Evolutionary conservation across 2,329 filamentous ascomycete species (phyloP), one percentile per base, ranked within the genome.

Genomic region (Sporothrix euskadiensis): DNA sequence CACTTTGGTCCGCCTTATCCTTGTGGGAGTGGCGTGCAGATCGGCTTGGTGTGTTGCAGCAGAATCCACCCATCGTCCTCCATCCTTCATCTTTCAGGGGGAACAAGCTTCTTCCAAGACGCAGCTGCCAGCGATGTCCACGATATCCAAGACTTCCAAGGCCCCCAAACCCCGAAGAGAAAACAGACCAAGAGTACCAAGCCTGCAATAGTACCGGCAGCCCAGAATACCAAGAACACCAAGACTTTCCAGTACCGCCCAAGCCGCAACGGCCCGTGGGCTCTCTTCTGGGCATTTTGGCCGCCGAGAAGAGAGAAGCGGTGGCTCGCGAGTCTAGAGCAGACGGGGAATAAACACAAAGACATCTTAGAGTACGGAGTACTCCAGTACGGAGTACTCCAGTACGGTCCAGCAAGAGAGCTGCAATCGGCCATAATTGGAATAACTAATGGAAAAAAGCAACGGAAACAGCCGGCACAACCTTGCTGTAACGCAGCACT

Each of bases 261-360:
- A 59, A 59, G 56, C 56, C 56, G 56, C 56, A 59, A 59, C 56
- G 56, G 56, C 56, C 56, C 56, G 56, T 35, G 30, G 56, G 14
- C 7, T 19, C 7, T 5, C 30, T 59, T 30, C 56, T 59, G 56
- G 56, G 56, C 14, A 59, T 19, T n/a, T 30, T 35, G 30, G 19
- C 30, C 8, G 16, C 16, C 32, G 35, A 35, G 1, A 57, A 22
- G 49, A 22, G 6, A 19, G 22, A 26, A 6, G 26, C 8, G n/a
- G n/a, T 12, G 22, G 7, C 22, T 26, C 52, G 44, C 12, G 19
- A 4, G 52, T 26, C n/a, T n/a, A n/a, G 12, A 32, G 22, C 5
- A 12, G 14, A 49, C 44, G 14, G 44, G 14, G 14, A 49, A 49
- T 49, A 49, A 49, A 16, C 14, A 19, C 4, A 12, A 19, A 19